Evolutionary conservation across 441 rosid genomes (phyloP), one percentile per base, ranked within the genome.

Genomic region (Cnidoscolus chayamansa): DNA sequence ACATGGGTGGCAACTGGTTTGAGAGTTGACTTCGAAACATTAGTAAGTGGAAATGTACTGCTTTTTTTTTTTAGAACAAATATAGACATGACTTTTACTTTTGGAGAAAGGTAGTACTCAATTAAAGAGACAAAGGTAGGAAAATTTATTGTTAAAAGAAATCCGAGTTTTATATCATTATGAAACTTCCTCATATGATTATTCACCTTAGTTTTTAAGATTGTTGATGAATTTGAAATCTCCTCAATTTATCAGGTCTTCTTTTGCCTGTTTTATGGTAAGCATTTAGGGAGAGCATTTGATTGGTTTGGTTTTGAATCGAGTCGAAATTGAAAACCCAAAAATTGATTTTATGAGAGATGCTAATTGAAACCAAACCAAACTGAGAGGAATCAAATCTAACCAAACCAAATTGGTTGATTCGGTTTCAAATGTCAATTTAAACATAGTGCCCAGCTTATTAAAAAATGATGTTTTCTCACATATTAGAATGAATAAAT

Each of bases 1-100:
- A 81, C 98, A 32, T 91, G 95, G 97, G 89, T 88, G 35, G 93
- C 98, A 59, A 93, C 99, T 74, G 99, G 99, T 63, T 85, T 95
- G 88, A 91, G 91, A 73, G 81, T 91, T 40, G 93, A 93, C 77
- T 91, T 87, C 76, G 91, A 87, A 74, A 87, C 91, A 59, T 79
- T 93, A 65, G 98, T 95, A 80, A 87, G 92, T 73, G 19, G 43
- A 57, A 68, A 63, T 51, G 20, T 61, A 1, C 50, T 32, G 57
- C 63, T 30, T 53, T 67, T 20, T 53, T 67, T 20, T 40, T 65
- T 56, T 30, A 40, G 45, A 40, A 40, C 45, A 40, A 40, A 40
- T 7, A 40, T 40, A 40, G 19, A 25, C 8, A 45, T 20, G 19
- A 25, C 10, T n/a, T 5, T 47, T 35, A 37, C 9, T 70, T 70